Base-by-base conservation (phyloP, 192 early-diverging fungal species). In the Rhizophagus sp. region DNA sequence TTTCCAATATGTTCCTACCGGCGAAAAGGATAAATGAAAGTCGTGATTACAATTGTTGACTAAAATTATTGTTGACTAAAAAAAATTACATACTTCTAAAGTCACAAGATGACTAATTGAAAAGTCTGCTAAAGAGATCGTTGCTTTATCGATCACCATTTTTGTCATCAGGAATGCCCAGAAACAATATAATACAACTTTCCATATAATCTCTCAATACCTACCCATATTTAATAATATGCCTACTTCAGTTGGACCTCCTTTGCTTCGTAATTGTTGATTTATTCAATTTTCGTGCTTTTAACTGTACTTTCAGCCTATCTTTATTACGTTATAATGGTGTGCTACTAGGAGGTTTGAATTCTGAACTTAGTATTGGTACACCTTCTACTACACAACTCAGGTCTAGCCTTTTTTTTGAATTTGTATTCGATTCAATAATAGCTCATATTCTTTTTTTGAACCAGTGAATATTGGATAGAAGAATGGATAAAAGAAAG, bases 221-320 rank as follows among this genome's bases (percentile, higher is more conserved):
- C 27, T 80, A 80, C 79, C 79, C 24, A 80, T 74, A 50, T 80
- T 80, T 66, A 73, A 66, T 24, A 80, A 80, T 62, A 80, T 80
- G 36, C 25, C 62, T 13, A 39, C 73, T 75, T 75, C 79, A 9
- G 39, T 73, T 25, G 79, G 79, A 22, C 34, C 79, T 47, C 79
- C 79, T 57, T 80, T 80, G 47, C 72, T 75, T 75, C 75, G 30
- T 66, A 80, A 68, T 36, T 80, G 72, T 49, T 75, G 70, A 62
- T 80, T 80, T 39, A 80, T 80, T 1, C 39, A 73, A 80, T 80
- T 80, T 80, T 36, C 41, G 57, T 24, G 73, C 72, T 75, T 68
- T 63, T 63, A 80, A 39, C n/a, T 80, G 73, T 52, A 65, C 73
- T 68, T 80, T 80, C 79, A 80, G n/a, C 25, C 24, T 12, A 52